Conservation (phyloP, 345 rosid species). For the Psidium guajava region DNA sequence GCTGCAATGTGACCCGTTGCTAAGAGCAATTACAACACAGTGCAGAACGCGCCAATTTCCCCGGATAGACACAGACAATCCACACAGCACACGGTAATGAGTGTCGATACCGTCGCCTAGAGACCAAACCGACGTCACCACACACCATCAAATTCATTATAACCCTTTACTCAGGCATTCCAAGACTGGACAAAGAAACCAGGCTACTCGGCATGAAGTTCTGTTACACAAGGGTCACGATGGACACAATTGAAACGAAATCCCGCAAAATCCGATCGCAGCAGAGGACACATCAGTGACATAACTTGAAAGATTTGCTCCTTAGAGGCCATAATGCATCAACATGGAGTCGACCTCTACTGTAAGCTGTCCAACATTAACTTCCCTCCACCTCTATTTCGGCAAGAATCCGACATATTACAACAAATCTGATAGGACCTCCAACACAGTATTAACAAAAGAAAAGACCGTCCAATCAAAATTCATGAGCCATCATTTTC, state of each 20-base stretch:
- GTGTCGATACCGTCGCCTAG: fast-evolving
- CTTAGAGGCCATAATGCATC: not conserved
- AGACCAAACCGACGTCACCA: not conserved
- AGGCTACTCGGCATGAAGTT: not conserved
- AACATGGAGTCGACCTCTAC: not conserved
- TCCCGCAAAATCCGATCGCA: fast-evolving
- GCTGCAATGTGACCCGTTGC: too few relatives aligned
- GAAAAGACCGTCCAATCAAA: not conserved
- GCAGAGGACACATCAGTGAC: not conserved
- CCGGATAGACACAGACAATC: not conserved
- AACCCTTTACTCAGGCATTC: not conserved
- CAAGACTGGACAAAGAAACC: not conserved
- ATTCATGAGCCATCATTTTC: not conserved
- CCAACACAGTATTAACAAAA: not conserved
- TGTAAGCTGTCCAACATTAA: not conserved
- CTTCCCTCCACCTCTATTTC: not conserved
- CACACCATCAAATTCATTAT: not conserved
- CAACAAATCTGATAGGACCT: not conserved
- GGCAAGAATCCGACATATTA: not conserved
- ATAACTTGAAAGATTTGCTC: not conserved
- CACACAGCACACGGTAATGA: not conserved
- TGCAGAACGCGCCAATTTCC: not conserved
- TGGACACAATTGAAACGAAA: not conserved
- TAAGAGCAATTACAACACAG: too few relatives aligned
- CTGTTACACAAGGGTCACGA: not conserved